Evolutionary conservation across 2,329 filamentous ascomycete species (phyloP).

Genomic region (Arthrinium puccinioides): DNA sequence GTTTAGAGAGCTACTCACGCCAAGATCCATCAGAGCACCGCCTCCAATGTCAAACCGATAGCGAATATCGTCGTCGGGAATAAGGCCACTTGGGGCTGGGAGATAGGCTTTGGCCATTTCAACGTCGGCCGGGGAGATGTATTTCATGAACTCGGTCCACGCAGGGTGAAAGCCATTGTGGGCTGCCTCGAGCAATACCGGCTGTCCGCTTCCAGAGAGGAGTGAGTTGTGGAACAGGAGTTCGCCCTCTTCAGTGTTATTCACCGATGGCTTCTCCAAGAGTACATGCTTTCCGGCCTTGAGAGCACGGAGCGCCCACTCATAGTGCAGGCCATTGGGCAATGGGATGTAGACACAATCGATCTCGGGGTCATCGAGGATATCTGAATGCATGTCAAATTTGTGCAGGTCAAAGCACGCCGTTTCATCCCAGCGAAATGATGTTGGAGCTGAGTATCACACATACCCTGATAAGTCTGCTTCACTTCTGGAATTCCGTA

Average conservation of each 20-base stretch:
- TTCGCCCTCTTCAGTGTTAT: constrained; percentile 36
- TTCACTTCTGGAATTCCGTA: constrained; percentile 43
- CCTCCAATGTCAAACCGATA: constrained; percentile 34
- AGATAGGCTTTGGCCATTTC: constrained; percentile 22
- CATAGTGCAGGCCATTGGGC: constrained; percentile 31
- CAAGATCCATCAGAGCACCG: constrained; percentile 30
- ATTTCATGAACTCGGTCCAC: constrained; percentile 32
- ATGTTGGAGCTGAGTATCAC: not conserved
- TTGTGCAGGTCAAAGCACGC: too few species aligned
- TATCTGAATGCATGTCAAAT: too few species aligned
- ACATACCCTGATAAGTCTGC: constrained; percentile 38
- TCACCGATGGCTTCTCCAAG: constrained; percentile 44
- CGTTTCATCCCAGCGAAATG: too few species aligned
- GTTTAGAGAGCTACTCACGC: too few species aligned
- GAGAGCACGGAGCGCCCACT: constrained; percentile 42
- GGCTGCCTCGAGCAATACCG: constrained; percentile 45
- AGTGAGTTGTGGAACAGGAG: constrained; percentile 33
- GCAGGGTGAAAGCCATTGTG: constrained; percentile 44
- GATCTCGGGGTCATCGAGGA: constrained; percentile 33
- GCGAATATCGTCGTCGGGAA: constrained; percentile 33
- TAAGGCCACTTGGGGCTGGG: constrained; percentile 17
- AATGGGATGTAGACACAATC: constrained; percentile 46
- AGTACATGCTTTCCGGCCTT: constrained; percentile 46
- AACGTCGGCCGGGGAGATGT: constrained; percentile 30
- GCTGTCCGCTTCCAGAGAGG: constrained; percentile 24